Base-by-base conservation (phyloP, 805 yeast genomes). In the Myxozyma neotropica region DNA sequence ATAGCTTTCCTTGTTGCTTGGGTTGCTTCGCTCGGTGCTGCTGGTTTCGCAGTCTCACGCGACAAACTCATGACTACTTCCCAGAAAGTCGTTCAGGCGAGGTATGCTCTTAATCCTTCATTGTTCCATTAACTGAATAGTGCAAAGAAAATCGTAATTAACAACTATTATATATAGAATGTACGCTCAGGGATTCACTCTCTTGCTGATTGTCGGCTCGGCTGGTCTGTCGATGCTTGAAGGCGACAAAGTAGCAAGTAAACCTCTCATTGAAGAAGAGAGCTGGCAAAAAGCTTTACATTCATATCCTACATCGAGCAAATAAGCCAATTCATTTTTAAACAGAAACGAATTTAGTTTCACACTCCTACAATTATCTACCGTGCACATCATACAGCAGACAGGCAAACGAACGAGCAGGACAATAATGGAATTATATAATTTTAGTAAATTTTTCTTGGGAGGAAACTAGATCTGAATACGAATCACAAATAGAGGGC, bases 151-250 rank as follows among this genome's bases (percentile, higher is more conserved):
- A n/a, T n/a, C n/a, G n/a, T n/a, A n/a, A n/a, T n/a, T n/a, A 13
- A 44, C 23, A 44, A 6, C 19, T 44, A 21, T 7, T 29, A 19
- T 29, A 55, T 40, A n/a, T 24, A 46, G 96, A 81, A 89, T 89
- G 88, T 89, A 89, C 72, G 96, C 96, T 6, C 96, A 89, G 74
- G 89, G 87, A 66, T 75, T 88, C 59, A 87, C 96, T 0, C 90
- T 89, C 54, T 80, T 82, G 12, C 76, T 89, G 62, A 76, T 89
- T 65, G 74, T 89, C 56, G 90, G 86, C 27, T 83, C 94, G 0
- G 80, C 89, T n/a, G 66, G 64, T 4, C 51, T 62, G 4, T 47
- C 66, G 23, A 59, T 62, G 63, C 48, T 62, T 23, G 85, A 78
- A 59, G 74, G 74, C 42, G 81, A 85, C 85, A 3, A 23, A 78